phyloP scores from a whole-genome alignment of 2,329 filamentous ascomycete species.

The Aspergillus texensis region DNA sequence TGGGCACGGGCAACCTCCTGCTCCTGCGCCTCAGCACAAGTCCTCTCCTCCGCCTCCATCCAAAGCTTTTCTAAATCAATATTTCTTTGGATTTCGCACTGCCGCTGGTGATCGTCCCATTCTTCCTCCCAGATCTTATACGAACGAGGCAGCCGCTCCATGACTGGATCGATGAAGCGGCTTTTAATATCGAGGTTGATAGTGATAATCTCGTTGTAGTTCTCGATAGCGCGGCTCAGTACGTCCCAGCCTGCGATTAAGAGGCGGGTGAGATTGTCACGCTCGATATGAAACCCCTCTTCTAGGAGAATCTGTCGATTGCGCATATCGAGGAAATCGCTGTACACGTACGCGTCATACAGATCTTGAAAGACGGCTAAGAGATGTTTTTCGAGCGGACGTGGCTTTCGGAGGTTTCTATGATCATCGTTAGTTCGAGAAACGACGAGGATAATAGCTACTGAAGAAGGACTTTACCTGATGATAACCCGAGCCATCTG shows the following conservation, averaged over 20 bases:
- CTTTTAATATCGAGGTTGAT: conserved; percentile 18
- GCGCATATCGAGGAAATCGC: conserved; percentile 23
- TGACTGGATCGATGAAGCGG: conserved; percentile 16
- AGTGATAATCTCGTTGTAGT: conserved; percentile 21
- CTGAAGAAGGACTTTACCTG: conserved; percentile 19
- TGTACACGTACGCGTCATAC: conserved; percentile 31
- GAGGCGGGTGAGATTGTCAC: conserved; percentile 15
- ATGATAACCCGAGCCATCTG: conserved; percentile 21
- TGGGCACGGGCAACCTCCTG: background rate
- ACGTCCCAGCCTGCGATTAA: conserved; percentile 24
- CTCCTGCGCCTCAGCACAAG: background rate
- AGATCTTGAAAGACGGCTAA: conserved; percentile 27
- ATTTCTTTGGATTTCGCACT: background rate
- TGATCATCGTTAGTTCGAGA: background rate
- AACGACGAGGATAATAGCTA: background rate
- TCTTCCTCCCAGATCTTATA: conserved; percentile 14
- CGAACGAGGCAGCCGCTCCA: conserved; percentile 13
- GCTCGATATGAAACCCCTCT: conserved; percentile 8
- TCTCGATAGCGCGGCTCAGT: conserved; percentile 23
- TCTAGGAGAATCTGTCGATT: conserved; percentile 22
- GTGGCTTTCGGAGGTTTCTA: conserved; percentile 26
- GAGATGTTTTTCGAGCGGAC: conserved; percentile 23
- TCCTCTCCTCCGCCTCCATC: background rate
- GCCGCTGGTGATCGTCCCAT: conserved; percentile 5
- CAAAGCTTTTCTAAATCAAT: background rate